A percentile compares a stretch with the other conserved stretches of the same genome.
Conservation (phyloP, 2,329 filamentous ascomycete genomes). For the Sclerotinia minor region DNA sequence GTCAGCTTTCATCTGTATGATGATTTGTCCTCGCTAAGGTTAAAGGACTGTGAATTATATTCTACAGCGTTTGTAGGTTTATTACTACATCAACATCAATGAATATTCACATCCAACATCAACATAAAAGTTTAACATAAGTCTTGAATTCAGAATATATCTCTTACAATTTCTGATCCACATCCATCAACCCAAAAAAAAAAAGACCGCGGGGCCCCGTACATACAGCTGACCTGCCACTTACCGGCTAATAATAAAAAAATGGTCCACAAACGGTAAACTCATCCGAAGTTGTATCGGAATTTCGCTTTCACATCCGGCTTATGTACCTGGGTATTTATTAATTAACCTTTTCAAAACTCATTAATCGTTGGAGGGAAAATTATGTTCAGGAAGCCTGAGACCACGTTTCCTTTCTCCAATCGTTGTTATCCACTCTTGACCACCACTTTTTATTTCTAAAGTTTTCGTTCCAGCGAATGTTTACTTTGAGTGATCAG, state of each 20-base stretch:
- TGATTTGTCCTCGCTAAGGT: slow-evolving; percentile 3
- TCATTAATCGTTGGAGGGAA: slow-evolving; percentile 19
- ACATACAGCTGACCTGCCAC: neutral
- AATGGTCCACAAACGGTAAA: neutral
- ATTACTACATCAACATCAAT: neutral
- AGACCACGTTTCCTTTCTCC: slow-evolving; percentile 31
- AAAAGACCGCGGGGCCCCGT: neutral
- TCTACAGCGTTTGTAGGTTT: too few relatives aligned
- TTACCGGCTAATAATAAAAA: neutral
- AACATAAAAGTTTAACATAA: fast-evolving
- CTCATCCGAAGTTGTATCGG: slow-evolving; percentile 12
- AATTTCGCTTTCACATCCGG: slow-evolving; percentile 8
- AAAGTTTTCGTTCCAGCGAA: slow-evolving; percentile 2
- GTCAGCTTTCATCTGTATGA: slow-evolving; percentile 2
- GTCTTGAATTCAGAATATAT: too few relatives aligned
- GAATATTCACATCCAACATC: neutral
- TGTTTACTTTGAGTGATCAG: neutral
- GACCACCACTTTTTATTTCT: slow-evolving; percentile 12
- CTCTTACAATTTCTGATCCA: too few relatives aligned
- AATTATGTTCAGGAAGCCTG: slow-evolving; percentile 2
- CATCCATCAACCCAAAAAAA: too few relatives aligned
- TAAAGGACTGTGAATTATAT: neutral
- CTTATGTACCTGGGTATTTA: neutral
- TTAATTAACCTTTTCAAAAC: neutral
- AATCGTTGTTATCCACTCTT: slow-evolving; percentile 10